These are phyloP conservation scores for Balakata baccata DNA, from an alignment of 345 rosid species.

Conservation along the genomic window DNA sequence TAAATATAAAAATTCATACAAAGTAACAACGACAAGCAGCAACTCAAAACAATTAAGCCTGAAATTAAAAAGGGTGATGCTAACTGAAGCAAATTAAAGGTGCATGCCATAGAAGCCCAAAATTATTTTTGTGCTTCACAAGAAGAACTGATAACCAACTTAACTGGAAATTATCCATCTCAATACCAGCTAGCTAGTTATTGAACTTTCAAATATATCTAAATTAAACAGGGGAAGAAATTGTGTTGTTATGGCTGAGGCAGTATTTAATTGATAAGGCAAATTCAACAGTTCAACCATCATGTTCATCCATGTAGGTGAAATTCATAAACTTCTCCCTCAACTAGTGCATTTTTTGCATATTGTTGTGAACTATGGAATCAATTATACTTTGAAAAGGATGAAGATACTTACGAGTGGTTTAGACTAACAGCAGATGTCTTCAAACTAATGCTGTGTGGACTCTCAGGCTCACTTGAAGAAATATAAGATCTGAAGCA, in stretches of 20 bases:
- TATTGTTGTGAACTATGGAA: background rate
- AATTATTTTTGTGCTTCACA: no score
- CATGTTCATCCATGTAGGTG: background rate
- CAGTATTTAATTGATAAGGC: background rate
- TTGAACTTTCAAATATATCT: background rate
- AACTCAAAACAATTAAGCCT: no score
- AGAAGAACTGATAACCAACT: no score
- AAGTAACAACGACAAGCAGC: no score
- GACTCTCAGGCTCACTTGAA: conserved; percentile 78
- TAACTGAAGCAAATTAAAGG: background rate
- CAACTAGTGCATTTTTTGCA: background rate
- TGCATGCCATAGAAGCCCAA: background rate
- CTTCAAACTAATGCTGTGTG: conserved; percentile 67
- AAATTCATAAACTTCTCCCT: background rate
- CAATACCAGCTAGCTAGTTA: background rate
- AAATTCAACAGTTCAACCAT: background rate
- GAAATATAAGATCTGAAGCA: conserved; percentile 84
- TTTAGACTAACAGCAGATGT: conserved; percentile 73
- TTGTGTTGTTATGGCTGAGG: background rate
- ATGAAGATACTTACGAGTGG: conserved; percentile 66
- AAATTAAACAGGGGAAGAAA: no score
- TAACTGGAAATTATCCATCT: background rate
- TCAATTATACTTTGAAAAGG: background rate
- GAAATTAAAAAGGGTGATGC: background rate
- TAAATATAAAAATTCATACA: no score